Evolutionary conservation across 495 filamentous ascomycete genomes (phyloP).

Genomic region (Trichocladium antarcticum): DNA sequence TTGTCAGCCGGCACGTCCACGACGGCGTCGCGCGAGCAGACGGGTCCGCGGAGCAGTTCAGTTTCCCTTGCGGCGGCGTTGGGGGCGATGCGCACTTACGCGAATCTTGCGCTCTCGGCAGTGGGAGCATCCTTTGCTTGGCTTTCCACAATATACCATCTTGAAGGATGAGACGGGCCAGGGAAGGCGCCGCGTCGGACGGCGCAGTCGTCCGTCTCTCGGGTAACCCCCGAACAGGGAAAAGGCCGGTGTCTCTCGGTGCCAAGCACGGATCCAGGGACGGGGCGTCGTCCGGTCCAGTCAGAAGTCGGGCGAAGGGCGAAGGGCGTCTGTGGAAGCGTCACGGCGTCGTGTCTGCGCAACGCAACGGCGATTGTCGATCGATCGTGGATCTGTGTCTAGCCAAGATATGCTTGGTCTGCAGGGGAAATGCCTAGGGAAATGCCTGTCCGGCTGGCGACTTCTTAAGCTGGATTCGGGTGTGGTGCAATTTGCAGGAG

Average conservation of each 20-base stretch:
- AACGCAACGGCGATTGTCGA: not conserved
- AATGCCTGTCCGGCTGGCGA: conserved; percentile 9
- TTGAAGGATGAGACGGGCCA: conserved; percentile 8
- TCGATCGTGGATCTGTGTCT: not conserved
- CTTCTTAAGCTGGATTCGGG: conserved; percentile 9
- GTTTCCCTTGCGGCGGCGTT: no score
- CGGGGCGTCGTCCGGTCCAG: not conserved
- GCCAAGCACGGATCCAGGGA: not conserved
- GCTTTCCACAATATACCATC: conserved; percentile 67
- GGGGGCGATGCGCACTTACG: conserved; percentile 21
- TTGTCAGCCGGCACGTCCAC: conserved; percentile 9
- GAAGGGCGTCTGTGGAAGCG: not conserved
- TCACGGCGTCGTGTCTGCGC: no score
- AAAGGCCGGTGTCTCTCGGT: not conserved
- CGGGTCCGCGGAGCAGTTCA: no score
- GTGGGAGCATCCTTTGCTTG: conserved; percentile 56
- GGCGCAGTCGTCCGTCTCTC: conserved; percentile 10
- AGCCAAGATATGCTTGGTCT: no score
- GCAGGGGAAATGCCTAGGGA: conserved; percentile 8
- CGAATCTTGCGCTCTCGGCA: conserved; percentile 46
- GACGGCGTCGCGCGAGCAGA: not conserved
- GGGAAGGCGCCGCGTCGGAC: conserved; percentile 3
- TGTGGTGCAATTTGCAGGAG: conserved; percentile 1
- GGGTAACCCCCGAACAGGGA: not conserved
- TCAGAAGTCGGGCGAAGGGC: not conserved